Base-by-base conservation (phyloP, 495 filamentous ascomycete genomes). In the Penicillium egyptiacum region DNA sequence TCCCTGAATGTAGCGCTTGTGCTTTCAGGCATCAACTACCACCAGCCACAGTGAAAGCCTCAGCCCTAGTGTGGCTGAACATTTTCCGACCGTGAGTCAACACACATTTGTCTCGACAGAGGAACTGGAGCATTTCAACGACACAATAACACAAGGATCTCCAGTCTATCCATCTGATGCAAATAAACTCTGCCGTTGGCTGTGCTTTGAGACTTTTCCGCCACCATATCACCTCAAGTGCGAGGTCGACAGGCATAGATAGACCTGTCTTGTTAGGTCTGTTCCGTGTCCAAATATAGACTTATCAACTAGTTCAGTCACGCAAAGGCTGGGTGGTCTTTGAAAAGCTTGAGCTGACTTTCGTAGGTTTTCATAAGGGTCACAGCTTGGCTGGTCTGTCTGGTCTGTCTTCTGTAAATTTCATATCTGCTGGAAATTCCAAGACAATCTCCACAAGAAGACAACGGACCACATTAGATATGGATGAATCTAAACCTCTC, bases 401-500 rank as follows among this genome's bases (percentile, higher is more conserved):
- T 19, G 16, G 35, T 16, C 9, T 42, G 5, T 20, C 22, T 19
- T 11, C 11, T 22, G 19, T 39, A 16, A 23, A 46, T 28, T 28
- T 5, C 17, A 33, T 11, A 25, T 55, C 43, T 55, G 31, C 43
- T 55, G 12, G 5, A 39, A 39, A 22, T 39, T 16, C 3, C 31
- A 26, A 17, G 4, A 14, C 42, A 37, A 61, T 60, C 33, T 62
- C 55, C 23, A 45, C 58, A 9, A 42, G 49, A 16, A 37, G 23
- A 17, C 51, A 17, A 20, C 39, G 45, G 28, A 30, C 7, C 22
- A 31, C 50, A 30, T 40, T n/a, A 47, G 72, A 49, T 22, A 78
- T 78, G 76, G 57, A 55, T 23, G 72, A 78, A 19, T 58, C 63
- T 16, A 65, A 68, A 46, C 64, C 70, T 16, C 64, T 76, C 22